A percentile compares a stretch with the other conserved stretches of the same genome.
These are phyloP conservation scores for Scedosporium apiospermum DNA, from an alignment of 2,329 filamentous ascomycete genomes.

Conservation along the genomic window DNA sequence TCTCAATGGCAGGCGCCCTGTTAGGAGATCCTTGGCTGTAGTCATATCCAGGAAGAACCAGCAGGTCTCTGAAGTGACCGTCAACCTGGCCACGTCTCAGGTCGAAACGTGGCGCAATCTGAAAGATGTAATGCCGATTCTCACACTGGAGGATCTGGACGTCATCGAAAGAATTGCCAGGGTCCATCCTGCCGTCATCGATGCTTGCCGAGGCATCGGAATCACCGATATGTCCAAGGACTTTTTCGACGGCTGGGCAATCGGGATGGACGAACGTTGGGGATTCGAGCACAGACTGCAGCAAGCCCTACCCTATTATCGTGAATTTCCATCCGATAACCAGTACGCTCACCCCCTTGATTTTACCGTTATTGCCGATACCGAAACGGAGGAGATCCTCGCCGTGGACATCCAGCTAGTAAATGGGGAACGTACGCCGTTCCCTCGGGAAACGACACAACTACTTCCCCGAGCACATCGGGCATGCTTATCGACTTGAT, in stretches of 20 bases:
- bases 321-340: constrained; percentile 72
- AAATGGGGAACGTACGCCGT: constrained; percentile 57
- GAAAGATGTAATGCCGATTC: constrained; percentile 29
- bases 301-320: constrained; percentile 93
- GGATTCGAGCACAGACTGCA: constrained; percentile 71
- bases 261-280: constrained; percentile 86
- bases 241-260: constrained; percentile 94
- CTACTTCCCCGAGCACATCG: constrained; percentile 58
- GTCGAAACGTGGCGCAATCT: constrained; percentile 37
- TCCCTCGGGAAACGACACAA: constrained; percentile 72
- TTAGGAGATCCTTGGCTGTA: constrained; percentile 42
- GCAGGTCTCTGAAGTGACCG: constrained; percentile 41
- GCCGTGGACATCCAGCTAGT: constrained; percentile 76
- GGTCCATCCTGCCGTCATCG: constrained; percentile 75
- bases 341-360: constrained; percentile 89
- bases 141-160: constrained; percentile 84
- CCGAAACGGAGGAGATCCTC: constrained; percentile 67
- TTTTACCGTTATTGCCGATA: constrained; percentile 87
- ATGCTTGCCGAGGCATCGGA: constrained; percentile 77
- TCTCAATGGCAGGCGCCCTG: constrained; percentile 25
- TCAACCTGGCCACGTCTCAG: constrained; percentile 30
- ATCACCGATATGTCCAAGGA: constrained; percentile 93
- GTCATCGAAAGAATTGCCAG: constrained; percentile 68
- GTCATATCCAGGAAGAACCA: constrained; percentile 29
- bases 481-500: constrained; percentile 61